phyloP scores from a whole-genome alignment of 2,329 filamentous ascomycete genomes.

The Aspergillus alliaceus region DNA sequence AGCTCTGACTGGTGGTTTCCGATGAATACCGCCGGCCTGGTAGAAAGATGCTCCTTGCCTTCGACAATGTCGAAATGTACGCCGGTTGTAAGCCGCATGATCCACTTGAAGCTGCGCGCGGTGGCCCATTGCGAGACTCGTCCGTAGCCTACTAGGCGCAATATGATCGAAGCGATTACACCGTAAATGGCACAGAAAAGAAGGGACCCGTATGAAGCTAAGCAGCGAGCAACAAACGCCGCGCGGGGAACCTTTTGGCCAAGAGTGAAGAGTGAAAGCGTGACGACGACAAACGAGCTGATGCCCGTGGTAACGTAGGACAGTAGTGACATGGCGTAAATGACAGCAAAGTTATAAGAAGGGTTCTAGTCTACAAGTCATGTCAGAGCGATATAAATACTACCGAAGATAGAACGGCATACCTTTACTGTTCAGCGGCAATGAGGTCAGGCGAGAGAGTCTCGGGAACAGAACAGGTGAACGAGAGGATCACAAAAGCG shows the following conservation, averaged over 20 bases:
- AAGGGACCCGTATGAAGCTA: conserved; percentile 47
- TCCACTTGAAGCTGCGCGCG: conserved; percentile 74
- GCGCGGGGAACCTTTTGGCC: conserved; percentile 44
- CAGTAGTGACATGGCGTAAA: conserved; percentile 59
- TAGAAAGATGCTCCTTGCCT: conserved; percentile 64
- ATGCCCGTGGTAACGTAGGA: conserved; percentile 60
- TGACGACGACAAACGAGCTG: conserved; percentile 63
- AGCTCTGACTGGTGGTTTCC: conserved; percentile 96
- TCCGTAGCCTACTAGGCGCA: conserved; percentile 70
- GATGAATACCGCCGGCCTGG: conserved; percentile 83
- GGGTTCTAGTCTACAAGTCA: too few species aligned
- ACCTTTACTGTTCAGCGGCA: conserved; percentile 5
- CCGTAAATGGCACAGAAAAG: conserved; percentile 66
- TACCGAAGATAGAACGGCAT: background rate
- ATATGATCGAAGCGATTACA: conserved; percentile 68
- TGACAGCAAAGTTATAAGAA: background rate
- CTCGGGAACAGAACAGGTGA: conserved; percentile 3
- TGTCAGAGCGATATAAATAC: background rate
- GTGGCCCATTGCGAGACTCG: conserved; percentile 83
- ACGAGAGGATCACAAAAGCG: conserved; percentile 3
- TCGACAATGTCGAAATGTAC: conserved; percentile 71
- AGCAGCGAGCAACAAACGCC: conserved; percentile 47
- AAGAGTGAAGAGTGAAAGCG: conserved; percentile 49
- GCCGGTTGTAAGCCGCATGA: conserved; percentile 74
- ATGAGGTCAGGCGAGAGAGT: conserved; percentile 17